Conservation (phyloP, 2,329 filamentous ascomycete species). For the Aspergillus neoniger region DNA sequence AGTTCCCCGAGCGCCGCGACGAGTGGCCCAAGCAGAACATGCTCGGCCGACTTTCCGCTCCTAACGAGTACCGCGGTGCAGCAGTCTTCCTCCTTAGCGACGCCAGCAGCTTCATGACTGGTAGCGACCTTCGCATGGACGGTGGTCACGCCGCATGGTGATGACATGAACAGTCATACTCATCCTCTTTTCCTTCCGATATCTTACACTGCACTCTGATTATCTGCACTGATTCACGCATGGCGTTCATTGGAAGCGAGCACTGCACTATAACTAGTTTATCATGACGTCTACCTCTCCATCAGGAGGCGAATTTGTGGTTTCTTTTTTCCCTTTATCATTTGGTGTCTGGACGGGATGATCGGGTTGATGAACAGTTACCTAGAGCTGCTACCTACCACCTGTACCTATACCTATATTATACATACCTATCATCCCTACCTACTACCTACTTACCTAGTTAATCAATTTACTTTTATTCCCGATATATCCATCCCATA, state of each 20-base stretch:
- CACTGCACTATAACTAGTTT: not conserved
- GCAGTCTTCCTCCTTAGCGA: constrained; percentile 52
- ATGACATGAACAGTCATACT: not conserved
- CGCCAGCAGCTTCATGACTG: constrained; percentile 59
- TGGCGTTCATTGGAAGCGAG: not conserved
- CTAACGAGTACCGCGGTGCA: constrained; percentile 67
- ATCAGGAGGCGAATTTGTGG: not conserved
- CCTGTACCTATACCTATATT: not conserved
- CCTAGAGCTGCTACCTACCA: not conserved
- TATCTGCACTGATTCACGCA: not conserved
- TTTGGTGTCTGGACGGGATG: not conserved
- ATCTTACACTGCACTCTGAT: not conserved
- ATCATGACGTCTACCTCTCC: not conserved
- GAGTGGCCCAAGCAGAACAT: constrained; percentile 86
- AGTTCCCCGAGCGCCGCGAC: constrained; percentile 77
- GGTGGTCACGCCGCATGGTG: constrained; percentile 58
- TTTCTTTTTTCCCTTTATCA: not conserved
- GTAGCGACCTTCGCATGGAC: constrained; percentile 56
- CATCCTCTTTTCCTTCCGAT: not conserved
- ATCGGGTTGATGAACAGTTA: not conserved
- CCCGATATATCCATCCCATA: too few relatives aligned
- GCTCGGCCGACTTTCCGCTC: constrained; percentile 68
- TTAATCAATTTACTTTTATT: not conserved
- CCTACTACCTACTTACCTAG: not conserved
- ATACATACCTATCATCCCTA: not conserved